phyloP scores from a whole-genome alignment of 2,329 filamentous ascomycete genomes.

The Stromatinia cepivora region DNA sequence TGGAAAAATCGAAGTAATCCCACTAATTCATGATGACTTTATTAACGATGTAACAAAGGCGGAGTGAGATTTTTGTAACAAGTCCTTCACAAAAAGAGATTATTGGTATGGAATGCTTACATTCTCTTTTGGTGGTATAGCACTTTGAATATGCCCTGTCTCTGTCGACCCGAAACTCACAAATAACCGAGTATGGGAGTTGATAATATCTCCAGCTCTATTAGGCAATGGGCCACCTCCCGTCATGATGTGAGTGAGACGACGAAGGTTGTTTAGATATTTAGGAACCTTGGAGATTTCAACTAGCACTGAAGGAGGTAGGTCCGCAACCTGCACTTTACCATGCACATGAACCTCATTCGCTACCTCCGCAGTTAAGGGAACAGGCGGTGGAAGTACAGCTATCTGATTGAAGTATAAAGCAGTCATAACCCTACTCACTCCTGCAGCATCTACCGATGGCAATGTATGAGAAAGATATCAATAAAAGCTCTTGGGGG shows the following conservation, averaged over 20 bases:
- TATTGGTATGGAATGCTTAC: neutral
- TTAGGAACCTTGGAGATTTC: constrained; percentile 14
- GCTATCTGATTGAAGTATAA: constrained; percentile 1
- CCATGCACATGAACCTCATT: constrained; percentile 11
- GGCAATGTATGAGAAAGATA: neutral
- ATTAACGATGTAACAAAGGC: neutral
- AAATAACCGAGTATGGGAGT: neutral
- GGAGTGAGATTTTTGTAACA: neutral
- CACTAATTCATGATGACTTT: neutral
- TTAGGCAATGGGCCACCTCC: constrained; percentile 13
- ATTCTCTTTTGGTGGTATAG: neutral
- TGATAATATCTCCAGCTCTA: constrained; percentile 4
- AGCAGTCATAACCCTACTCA: constrained; percentile 1
- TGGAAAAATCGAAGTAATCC: constrained; percentile 19
- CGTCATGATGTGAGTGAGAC: neutral
- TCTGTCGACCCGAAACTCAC: constrained; percentile 12
- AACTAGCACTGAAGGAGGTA: constrained; percentile 11
- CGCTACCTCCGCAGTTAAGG: neutral
- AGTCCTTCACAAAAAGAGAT: no score
- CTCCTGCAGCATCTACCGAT: constrained; percentile 7
- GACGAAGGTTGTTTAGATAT: constrained; percentile 6
- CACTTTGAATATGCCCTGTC: neutral
- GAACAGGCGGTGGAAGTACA: constrained; percentile 9
- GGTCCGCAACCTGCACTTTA: neutral
- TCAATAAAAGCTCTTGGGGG: neutral